Evolutionary conservation across 441 rosid genomes (phyloP).

Genomic region (Theobroma grandiflorum): DNA sequence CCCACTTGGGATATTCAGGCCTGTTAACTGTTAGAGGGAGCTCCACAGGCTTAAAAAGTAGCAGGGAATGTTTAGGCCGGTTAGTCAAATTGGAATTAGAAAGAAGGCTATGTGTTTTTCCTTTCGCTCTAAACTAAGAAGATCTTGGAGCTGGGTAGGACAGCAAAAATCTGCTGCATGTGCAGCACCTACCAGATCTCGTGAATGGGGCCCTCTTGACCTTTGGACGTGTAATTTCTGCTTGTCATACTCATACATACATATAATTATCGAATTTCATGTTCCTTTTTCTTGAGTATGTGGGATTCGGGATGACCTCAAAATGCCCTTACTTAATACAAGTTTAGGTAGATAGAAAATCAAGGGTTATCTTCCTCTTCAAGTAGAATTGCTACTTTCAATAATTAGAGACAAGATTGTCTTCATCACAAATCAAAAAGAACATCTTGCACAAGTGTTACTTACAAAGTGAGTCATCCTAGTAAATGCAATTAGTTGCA

Average conservation of each 20-base stretch:
- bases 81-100: not conserved
- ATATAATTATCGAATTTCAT: not conserved
- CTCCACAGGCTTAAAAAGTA: not conserved
- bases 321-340: no score
- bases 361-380: not conserved
- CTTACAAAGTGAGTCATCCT: not conserved
- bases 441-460: not conserved
- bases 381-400: not conserved
- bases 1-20: conserved; percentile 16
- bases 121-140: conserved; percentile 8
- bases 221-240: not conserved
- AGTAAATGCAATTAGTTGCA: conserved; percentile 19
- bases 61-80: not conserved
- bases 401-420: not conserved
- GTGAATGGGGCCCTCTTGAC: not conserved
- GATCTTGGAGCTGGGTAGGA: conserved; percentile 16
- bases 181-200: conserved; percentile 34
- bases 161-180: conserved; percentile 33
- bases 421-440: not conserved
- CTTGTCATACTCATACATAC: not conserved
- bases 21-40: not conserved
- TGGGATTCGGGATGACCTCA: no score
- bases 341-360: not conserved
- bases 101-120: not conserved
- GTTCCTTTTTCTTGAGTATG: no score